These are phyloP conservation scores for Cicer bijugum DNA, from an alignment of 306 rosid genomes.

Conservation along the genomic window DNA sequence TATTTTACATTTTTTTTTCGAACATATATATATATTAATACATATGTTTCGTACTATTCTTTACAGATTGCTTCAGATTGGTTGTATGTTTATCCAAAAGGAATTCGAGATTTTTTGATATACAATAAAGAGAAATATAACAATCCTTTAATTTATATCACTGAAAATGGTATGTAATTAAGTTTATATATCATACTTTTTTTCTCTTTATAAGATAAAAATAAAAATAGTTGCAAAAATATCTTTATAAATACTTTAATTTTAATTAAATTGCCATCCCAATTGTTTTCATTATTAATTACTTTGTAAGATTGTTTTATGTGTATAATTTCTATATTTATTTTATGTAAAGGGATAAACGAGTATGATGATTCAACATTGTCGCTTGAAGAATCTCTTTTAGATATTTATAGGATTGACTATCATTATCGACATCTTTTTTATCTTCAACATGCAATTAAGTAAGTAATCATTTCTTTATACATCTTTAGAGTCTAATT, in stretches of 20 bases:
- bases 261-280: too few species aligned
- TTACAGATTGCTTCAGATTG: slow-evolving; percentile 47
- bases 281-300: too few species aligned
- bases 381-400: slow-evolving; percentile 50
- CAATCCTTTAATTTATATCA: slow-evolving; percentile 58
- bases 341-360: slow-evolving; percentile 45
- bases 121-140: slow-evolving; percentile 53
- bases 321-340: neutral
- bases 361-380: slow-evolving; percentile 52
- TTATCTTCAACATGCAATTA: slow-evolving; percentile 51
- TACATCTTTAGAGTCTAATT: neutral
- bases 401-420: slow-evolving; percentile 53
- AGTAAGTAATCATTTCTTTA: slow-evolving; percentile 37
- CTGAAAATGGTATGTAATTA: slow-evolving; percentile 53
- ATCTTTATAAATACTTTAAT: too few species aligned
- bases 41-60: neutral
- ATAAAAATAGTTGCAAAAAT: too few species aligned
- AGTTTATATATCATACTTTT: too few species aligned
- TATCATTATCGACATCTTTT: slow-evolving; percentile 52
- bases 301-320: too few species aligned
- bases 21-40: neutral
- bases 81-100: neutral
- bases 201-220: too few species aligned
- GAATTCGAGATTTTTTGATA: slow-evolving; percentile 6
- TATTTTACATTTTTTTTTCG: neutral